Evolutionary conservation across 306 rosid species (phyloP).

Genomic region (Lotus japonicus): DNA sequence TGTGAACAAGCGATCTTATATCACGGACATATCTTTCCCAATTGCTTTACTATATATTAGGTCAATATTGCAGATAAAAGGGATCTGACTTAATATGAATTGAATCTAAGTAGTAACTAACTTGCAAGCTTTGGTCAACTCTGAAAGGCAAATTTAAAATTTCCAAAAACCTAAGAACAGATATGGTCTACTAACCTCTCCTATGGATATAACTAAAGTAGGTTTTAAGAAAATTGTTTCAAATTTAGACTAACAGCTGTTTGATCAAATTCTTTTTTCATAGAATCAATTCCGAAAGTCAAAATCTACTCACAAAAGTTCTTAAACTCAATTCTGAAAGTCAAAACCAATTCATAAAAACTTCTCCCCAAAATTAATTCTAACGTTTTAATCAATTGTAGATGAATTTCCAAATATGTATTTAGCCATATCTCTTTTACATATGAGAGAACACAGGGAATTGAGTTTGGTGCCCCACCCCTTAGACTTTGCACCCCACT

Average conservation of each 20-base stretch:
- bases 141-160: background rate
- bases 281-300: too few relatives aligned
- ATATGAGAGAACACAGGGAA: background rate
- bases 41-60: background rate
- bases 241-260: background rate
- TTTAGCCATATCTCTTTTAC: too few relatives aligned
- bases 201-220: background rate
- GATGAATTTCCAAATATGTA: too few relatives aligned
- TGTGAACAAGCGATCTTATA: background rate
- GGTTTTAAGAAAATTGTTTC: background rate
- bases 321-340: too few relatives aligned
- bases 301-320: too few relatives aligned
- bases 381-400: too few relatives aligned
- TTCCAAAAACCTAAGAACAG: background rate
- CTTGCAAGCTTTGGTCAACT: background rate
- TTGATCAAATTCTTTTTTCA: too few relatives aligned
- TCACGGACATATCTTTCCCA: slow-evolving; percentile 3
- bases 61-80: background rate
- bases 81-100: slow-evolving; percentile 17
- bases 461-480: too few relatives aligned
- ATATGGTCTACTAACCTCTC: background rate
- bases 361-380: too few relatives aligned
- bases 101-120: background rate
- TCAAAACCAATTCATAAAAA: too few relatives aligned
- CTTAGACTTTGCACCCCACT: too few relatives aligned